Base-by-base conservation (phyloP, 2,329 filamentous ascomycete genomes). In the Endoconidiophora polonica region DNA sequence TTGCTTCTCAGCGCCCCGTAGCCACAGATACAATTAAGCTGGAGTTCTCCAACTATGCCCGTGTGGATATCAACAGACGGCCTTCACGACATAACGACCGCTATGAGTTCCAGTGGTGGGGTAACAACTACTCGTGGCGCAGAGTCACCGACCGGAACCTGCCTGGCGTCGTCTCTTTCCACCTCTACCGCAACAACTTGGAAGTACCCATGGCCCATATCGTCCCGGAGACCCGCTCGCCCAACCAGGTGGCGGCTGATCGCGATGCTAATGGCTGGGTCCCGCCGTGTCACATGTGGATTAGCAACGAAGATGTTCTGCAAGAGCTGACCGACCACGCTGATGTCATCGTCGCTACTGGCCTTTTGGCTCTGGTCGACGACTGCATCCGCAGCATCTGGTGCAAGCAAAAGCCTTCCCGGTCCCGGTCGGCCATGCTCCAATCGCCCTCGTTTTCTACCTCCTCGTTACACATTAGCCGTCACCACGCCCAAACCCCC, bases 1-100 rank as follows among this genome's bases (percentile, higher is more conserved):
- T 45, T 48, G 53, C 29, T 52, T 56, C 55, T 47, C 66, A 65
- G 39, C 58, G 58, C 40, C 59, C 65, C 48, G 59, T 70, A 42
- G 76, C 84, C 16, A 84, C 81, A 52, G 86, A 94, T 63, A 81
- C 75, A 36, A 83, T 90, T 62, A 85, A 87, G 65, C 74, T 98
- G 33, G 90, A 96, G 62, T 98, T 95, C 62, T 93, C 86, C 56
- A 98, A 96, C 67, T 98, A 98, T 62, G 90, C 90, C 2, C 86
- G 91, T 58, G 79, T 96, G 39, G 84, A 94, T 56, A 68, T 98
- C 46, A 79, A 76, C 57, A 77, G 85, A 40, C 82, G 82, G 14
- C 39, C 38, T 23, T 68, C 73, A 46, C 79, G 77, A 57, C 69
- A 72, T 42, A 72, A 72, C 55, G 90, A 87, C 65, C 76, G 78